A percentile compares a stretch with the other conserved stretches of the same genome.
Evolutionary conservation across 2,329 filamentous ascomycete genomes (phyloP).

Genomic region (Aureobasidium leucospermi): DNA sequence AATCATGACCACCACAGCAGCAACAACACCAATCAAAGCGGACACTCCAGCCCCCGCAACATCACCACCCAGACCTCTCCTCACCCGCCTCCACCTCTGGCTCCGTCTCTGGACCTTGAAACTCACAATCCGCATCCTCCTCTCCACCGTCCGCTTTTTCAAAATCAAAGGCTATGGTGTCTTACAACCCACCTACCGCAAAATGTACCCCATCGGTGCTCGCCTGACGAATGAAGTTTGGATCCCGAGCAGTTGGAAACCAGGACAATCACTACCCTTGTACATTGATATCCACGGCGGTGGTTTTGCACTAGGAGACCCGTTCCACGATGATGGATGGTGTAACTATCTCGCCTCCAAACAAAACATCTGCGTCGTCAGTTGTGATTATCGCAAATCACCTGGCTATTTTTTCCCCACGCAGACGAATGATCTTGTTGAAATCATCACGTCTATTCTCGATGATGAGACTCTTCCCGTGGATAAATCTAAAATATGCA

Average conservation of each 20-base stretch:
- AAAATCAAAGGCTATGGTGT: background rate
- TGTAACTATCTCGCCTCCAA: background rate
- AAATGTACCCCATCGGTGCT: background rate
- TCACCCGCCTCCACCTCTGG: background rate
- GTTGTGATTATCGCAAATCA: background rate
- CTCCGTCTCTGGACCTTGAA: conserved; percentile 10
- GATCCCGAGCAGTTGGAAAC: background rate
- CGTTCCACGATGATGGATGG: background rate
- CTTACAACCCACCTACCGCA: background rate
- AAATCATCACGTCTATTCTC: background rate
- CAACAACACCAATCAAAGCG: background rate
- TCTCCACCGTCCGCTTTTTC: background rate
- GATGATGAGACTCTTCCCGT: background rate
- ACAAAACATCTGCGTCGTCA: background rate
- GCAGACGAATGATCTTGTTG: background rate
- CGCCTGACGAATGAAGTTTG: background rate
- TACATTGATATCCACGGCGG: conserved; percentile 13
- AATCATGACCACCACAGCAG: background rate
- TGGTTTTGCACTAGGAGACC: background rate
- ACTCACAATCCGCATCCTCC: background rate
- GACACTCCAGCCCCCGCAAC: background rate
- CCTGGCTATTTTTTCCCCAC: background rate
- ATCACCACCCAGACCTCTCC: background rate
- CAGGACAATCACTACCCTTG: background rate
- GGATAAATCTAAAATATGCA: background rate